Conservation (phyloP, 306 rosid species). For the Lathyrus aphaca region DNA sequence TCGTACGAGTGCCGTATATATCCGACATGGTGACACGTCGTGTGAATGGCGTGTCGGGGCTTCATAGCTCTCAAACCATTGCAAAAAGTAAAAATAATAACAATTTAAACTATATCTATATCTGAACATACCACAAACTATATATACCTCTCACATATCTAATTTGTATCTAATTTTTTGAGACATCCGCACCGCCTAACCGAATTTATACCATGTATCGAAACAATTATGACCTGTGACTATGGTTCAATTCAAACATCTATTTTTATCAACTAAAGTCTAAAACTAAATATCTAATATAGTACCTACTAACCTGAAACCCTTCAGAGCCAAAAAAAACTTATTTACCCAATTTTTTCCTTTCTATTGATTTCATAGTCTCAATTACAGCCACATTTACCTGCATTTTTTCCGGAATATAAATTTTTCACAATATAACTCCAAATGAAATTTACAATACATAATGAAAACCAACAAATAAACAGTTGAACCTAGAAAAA, state of each 20-base stretch:
- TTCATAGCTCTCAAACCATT: no score
- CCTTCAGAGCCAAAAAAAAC: neutral
- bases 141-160: no score
- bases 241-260: neutral
- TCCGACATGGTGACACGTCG: no score
- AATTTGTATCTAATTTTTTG: no score
- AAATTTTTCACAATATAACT: neutral
- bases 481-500: neutral
- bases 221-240: no score
- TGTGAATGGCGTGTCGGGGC: no score
- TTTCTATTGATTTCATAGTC: neutral
- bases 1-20: no score
- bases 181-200: no score
- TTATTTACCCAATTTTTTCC: neutral
- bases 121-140: no score
- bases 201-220: no score
- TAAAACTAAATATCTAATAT: neutral
- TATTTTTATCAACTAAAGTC: neutral
- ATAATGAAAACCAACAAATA: neutral
- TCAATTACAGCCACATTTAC: neutral
- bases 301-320: neutral
- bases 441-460: neutral
- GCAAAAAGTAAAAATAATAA: no score
- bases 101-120: no score
- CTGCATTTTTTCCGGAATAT: neutral